phyloP scores from a whole-genome alignment of 345 rosid species.

The Isatis tinctoria region DNA sequence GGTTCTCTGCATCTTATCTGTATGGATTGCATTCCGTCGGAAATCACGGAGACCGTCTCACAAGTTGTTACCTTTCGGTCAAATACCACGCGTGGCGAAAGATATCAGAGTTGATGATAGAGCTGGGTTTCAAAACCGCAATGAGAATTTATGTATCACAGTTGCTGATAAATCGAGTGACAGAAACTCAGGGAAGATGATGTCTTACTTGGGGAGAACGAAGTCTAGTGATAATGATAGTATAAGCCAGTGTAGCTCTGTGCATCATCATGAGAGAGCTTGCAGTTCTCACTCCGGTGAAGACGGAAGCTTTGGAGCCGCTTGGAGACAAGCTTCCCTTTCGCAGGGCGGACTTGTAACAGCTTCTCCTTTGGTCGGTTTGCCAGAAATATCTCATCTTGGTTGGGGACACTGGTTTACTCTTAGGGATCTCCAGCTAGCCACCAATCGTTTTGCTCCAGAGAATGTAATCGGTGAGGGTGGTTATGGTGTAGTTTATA shows the following conservation, averaged over 20 bases:
- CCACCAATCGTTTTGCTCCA: constrained; percentile 65
- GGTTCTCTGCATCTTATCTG: constrained; percentile 63
- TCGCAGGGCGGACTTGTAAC: constrained; percentile 58
- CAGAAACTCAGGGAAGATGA: constrained; percentile 55
- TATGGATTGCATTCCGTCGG: constrained; percentile 66
- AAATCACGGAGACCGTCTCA: constrained; percentile 52
- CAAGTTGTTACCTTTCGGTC: constrained; percentile 50
- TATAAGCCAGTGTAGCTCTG: constrained; percentile 75
- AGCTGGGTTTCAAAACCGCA: constrained; percentile 49
- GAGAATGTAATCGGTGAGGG: constrained; percentile 96
- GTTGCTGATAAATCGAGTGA: constrained; percentile 55
- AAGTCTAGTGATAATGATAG: constrained; percentile 87
- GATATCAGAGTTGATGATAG: constrained; percentile 90
- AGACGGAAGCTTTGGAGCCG: constrained; percentile 80
- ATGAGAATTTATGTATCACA: constrained; percentile 32
- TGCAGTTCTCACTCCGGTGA: constrained; percentile 79
- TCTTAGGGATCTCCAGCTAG: constrained; percentile 86
- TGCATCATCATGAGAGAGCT: constrained; percentile 67
- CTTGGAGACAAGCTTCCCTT: constrained; percentile 67
- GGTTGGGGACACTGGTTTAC: constrained; percentile 99
- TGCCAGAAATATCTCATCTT: constrained; percentile 93
- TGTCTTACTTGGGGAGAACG: constrained; percentile 51
- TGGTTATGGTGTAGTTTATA: constrained; percentile 94
- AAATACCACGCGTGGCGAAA: constrained; percentile 77
- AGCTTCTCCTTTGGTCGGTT: constrained; percentile 85